Percentiles rank a stretch among this genome's conserved stretches.
phyloP scores from a whole-genome alignment of 1,284 basidiomycete genomes.

The Naganishia liquefaciens region DNA sequence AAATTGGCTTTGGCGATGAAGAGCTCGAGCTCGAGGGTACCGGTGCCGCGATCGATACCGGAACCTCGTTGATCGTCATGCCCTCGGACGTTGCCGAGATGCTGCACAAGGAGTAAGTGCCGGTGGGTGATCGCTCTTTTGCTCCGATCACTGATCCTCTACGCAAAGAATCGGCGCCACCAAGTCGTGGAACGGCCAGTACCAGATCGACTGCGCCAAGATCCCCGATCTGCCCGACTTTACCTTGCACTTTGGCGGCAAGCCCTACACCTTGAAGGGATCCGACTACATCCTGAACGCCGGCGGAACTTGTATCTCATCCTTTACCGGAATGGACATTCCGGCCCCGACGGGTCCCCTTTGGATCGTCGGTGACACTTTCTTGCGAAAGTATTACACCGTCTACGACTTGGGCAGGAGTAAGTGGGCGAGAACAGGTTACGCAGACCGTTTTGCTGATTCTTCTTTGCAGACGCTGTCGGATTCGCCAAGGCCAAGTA shows the following conservation, averaged over 20 bases:
- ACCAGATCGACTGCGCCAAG: slow-evolving; percentile 84
- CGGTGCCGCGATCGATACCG: slow-evolving; percentile 95
- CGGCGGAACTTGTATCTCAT: slow-evolving; percentile 90
- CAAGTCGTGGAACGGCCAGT: slow-evolving; percentile 92
- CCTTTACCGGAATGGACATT: slow-evolving; percentile 91
- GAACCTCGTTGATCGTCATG: slow-evolving; percentile 61
- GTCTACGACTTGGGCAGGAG: slow-evolving; percentile 81
- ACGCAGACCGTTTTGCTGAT: neutral
- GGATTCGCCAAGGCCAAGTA: slow-evolving; percentile 68
- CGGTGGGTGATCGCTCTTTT: slow-evolving; percentile 32
- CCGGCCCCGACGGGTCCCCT: slow-evolving; percentile 81
- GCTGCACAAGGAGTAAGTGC: slow-evolving; percentile 80
- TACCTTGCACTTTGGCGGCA: slow-evolving; percentile 78
- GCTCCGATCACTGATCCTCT: slow-evolving; percentile 33
- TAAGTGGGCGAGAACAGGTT: slow-evolving; percentile 12
- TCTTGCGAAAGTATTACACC: slow-evolving; percentile 87
- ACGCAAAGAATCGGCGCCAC: slow-evolving; percentile 74
- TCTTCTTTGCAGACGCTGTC: slow-evolving; percentile 65
- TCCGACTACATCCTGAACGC: slow-evolving; percentile 84
- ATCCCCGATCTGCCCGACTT: slow-evolving; percentile 83
- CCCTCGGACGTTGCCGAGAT: slow-evolving; percentile 96
- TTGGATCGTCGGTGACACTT: slow-evolving; percentile 89
- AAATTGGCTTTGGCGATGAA: slow-evolving; percentile 80
- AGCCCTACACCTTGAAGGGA: slow-evolving; percentile 75
- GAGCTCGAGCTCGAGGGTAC: slow-evolving; percentile 82